A percentile compares a stretch with the other conserved stretches of the same genome.
These are phyloP conservation scores for Pseudocercospora fijiensis DNA, from an alignment of 2,329 filamentous ascomycete species.

Conservation along the genomic window DNA sequence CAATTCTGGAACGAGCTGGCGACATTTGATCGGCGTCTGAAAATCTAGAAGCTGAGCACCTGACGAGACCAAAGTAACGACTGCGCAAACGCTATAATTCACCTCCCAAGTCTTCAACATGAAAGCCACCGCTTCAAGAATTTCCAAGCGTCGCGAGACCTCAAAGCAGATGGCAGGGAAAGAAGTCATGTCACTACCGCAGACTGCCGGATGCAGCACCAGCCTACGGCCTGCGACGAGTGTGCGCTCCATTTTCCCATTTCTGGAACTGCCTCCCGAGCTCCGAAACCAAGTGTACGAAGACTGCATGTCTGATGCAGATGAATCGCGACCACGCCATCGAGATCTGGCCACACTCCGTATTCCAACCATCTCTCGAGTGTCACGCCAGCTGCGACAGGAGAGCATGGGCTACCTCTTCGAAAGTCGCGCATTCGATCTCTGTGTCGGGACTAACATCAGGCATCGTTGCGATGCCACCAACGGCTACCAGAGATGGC, in stretches of 20 bases:
- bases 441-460: background rate
- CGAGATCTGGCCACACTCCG: background rate
- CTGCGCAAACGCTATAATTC: background rate
- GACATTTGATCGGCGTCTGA: background rate
- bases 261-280: slow-evolving; percentile 4
- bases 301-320: background rate
- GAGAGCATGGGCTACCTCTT: slow-evolving; percentile 4
- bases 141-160: background rate
- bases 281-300: background rate
- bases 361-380: background rate
- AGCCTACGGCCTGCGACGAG: background rate
- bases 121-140: background rate
- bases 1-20: background rate
- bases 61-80: background rate
- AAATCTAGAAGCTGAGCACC: background rate
- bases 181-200: background rate
- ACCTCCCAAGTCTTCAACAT: background rate
- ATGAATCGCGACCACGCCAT: background rate
- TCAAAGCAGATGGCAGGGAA: background rate
- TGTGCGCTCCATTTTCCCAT: background rate
- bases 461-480: background rate
- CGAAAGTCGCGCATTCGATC: background rate
- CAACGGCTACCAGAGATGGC: background rate
- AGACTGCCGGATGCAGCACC: background rate
- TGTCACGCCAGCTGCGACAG: background rate